Conservation (phyloP, 176 grass and related monocot genomes). For the Avena sativa region DNA sequence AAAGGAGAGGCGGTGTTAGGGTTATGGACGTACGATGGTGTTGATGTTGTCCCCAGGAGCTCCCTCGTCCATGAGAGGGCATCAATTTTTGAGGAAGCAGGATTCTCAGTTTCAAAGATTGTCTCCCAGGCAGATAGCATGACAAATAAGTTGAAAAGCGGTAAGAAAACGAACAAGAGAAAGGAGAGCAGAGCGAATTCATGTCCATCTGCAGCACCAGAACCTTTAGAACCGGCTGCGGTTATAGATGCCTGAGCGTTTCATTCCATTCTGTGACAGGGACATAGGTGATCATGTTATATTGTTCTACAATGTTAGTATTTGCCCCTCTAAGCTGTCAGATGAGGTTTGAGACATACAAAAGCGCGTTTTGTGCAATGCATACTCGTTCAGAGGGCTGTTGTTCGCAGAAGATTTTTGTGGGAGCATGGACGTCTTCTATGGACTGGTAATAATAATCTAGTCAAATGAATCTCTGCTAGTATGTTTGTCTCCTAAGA, state of each 20-base stretch:
- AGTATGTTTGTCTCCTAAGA: not conserved
- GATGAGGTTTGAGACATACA: slow-evolving; percentile 18
- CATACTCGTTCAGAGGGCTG: slow-evolving; percentile 15
- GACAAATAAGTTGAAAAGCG: slow-evolving; percentile 61
- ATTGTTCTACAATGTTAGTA: not conserved
- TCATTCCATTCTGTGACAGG: not conserved
- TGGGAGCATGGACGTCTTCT: not conserved
- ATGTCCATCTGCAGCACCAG: not conserved
- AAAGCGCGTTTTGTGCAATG: not conserved
- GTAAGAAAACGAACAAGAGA: slow-evolving; percentile 50
- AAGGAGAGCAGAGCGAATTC: slow-evolving; percentile 2
- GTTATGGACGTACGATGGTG: slow-evolving; percentile 86
- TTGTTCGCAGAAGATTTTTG: not conserved
- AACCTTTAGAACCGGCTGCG: slow-evolving; percentile 19
- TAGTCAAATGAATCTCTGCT: not conserved
- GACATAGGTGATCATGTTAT: not conserved
- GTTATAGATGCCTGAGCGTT: slow-evolving; percentile 36
- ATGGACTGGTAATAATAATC: not conserved
- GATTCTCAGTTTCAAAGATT: slow-evolving; percentile 84
- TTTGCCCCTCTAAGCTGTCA: not conserved
- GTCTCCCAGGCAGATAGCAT: slow-evolving; percentile 77
- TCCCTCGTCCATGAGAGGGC: slow-evolving; percentile 73
- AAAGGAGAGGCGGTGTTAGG: slow-evolving; percentile 75
- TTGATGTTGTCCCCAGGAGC: slow-evolving; percentile 68
- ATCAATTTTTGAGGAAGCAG: slow-evolving; percentile 75